Conservation (phyloP, 2,329 filamentous ascomycete genomes). For the Cytospora leucostoma region DNA sequence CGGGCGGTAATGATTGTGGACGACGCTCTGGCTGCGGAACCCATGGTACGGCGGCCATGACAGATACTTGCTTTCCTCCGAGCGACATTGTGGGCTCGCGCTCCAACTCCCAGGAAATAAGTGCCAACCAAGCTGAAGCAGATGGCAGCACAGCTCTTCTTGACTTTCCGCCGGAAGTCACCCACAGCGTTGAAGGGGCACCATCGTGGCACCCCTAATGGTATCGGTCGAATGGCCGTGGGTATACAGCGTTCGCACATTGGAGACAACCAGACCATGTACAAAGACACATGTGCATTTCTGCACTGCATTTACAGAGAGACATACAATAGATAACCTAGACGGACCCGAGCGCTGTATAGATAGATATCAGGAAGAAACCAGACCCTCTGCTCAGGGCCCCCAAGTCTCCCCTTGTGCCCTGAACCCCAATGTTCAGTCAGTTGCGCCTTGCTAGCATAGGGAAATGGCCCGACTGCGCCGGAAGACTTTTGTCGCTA, state of each 20-base stretch:
- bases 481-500: conserved; percentile 7
- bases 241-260: background rate
- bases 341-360: conserved; percentile 29
- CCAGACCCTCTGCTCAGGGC: conserved; percentile 9
- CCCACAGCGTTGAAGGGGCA: background rate
- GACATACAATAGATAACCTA: conserved; percentile 13
- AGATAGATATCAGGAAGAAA: conserved; percentile 31
- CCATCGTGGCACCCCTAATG: background rate
- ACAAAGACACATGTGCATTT: conserved; percentile 23
- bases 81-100: background rate
- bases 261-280: background rate
- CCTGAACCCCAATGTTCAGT: conserved; percentile 15
- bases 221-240: background rate
- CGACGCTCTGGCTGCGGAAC: background rate
- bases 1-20: conserved; percentile 11
- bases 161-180: background rate
- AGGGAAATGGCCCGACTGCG: conserved; percentile 2
- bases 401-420: conserved; percentile 1
- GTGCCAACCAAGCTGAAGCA: background rate
- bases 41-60: background rate
- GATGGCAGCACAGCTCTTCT: background rate
- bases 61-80: background rate
- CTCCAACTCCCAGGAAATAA: background rate
- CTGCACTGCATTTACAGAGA: conserved; percentile 25
- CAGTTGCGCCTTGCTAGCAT: conserved; percentile 19